Conservation (phyloP, 768 basidiomycete species). For the Coprinellus micaceus region DNA sequence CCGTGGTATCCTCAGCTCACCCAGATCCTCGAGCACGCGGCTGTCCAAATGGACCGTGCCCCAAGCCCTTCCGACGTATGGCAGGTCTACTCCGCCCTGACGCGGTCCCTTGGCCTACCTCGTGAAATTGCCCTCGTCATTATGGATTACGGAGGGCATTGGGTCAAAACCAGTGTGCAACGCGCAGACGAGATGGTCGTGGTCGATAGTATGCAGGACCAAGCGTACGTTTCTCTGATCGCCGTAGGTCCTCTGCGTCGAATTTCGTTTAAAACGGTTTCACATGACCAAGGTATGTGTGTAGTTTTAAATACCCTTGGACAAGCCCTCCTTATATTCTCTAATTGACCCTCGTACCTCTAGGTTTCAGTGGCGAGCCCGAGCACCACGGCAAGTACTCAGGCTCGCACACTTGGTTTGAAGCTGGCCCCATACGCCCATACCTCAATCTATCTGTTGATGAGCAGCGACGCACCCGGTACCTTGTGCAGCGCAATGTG, state of each 20-base stretch:
- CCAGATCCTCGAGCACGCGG: neutral
- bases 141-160: neutral
- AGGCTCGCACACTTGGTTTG: neutral
- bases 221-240: neutral
- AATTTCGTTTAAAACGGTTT: neutral
- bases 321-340: neutral
- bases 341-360: neutral
- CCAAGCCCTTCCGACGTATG: neutral
- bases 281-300: neutral
- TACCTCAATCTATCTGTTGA: neutral
- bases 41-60: neutral
- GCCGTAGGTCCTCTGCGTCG: neutral
- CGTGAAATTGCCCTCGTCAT: neutral
- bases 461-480: neutral
- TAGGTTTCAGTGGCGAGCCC: neutral
- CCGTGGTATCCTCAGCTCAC: neutral
- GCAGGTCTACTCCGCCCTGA: neutral
- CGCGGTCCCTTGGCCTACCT: neutral
- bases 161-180: neutral
- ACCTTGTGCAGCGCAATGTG: neutral
- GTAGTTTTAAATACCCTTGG: neutral
- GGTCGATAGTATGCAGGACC: neutral
- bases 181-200: neutral
- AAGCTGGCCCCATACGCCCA: neutral
- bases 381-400: conserved; percentile 2